Conservation (phyloP, 768 basidiomycete species). For the Mycena latifolia region DNA sequence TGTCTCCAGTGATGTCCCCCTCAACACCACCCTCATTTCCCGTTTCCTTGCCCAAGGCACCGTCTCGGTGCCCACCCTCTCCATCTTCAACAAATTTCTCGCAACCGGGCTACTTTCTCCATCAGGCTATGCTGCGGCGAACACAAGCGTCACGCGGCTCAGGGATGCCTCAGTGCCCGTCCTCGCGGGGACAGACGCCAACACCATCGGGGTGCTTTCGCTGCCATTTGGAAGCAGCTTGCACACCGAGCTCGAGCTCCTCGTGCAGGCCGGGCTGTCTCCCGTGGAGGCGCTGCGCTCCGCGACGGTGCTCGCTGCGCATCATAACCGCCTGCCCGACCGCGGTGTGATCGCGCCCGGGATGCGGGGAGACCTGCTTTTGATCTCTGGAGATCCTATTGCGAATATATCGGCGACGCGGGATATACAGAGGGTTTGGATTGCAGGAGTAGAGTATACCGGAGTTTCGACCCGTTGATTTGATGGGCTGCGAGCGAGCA, state of each 20-base stretch:
- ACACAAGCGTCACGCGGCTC: background rate
- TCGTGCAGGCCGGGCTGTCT: slow-evolving; percentile 23
- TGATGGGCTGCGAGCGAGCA: no score
- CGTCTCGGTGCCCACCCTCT: slow-evolving; percentile 8
- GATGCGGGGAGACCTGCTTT: no score
- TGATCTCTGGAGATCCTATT: slow-evolving; percentile 21
- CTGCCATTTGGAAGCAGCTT: slow-evolving; percentile 3
- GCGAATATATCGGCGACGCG: slow-evolving; percentile 28
- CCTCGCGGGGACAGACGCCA: slow-evolving; percentile 18
- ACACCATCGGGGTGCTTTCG: no score
- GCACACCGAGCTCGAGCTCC: slow-evolving; percentile 24
- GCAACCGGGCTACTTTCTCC: background rate
- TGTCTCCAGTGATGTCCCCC: slow-evolving; percentile 1
- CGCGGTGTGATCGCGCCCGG: no score
- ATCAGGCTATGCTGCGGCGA: background rate
- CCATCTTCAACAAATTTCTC: background rate
- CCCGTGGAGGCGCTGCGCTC: slow-evolving; percentile 21
- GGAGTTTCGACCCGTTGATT: slow-evolving; percentile 4
- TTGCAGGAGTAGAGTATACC: slow-evolving; percentile 19
- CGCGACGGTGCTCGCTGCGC: slow-evolving; percentile 17
- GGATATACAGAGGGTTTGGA: slow-evolving; percentile 31
- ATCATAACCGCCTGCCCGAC: slow-evolving; percentile 2
- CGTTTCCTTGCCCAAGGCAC: slow-evolving; percentile 12
- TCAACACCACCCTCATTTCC: slow-evolving; percentile 1
- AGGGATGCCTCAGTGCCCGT: slow-evolving; percentile 4